Evolutionary conservation across 2,329 filamentous ascomycete species (phyloP), one percentile per base, ranked within the genome.

Genomic region (Phaeosphaeriaceae sp.): DNA sequence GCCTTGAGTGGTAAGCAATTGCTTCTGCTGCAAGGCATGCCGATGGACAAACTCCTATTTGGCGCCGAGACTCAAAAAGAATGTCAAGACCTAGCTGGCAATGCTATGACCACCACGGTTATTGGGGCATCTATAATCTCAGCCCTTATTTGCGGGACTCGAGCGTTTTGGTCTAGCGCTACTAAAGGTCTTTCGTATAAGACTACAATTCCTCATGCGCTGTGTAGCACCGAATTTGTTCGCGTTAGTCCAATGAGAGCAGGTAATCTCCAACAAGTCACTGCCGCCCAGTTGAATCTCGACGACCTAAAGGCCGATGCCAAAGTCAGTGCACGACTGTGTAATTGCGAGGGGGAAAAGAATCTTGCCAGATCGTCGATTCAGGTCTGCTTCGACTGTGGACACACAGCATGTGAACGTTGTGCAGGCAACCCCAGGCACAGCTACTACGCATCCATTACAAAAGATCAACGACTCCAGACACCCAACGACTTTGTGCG

Each of bases 31-130:
- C 91, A 93, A 76, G 91, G 91, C 1, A 79, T 93, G 49, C 89
- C 89, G 0, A 72, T 89, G 1, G 78, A 87, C 53, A 82, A 84
- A 49, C 78, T 93, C 11, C 78, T 87, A 0, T 81, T 92, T n/a
- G 88, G 85, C 0, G 83, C 83, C 9, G 88, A 93, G 66, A 84
- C 82, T 0, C 50, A 78, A 27, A 60, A 71, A 1, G 75, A 93
- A 19, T 79, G 91, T 2, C 86, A 89, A 61, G 86, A 92, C 62
- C 78, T 94, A 1, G 90, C 89, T 1, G 91, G 91, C 0, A 94
- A 95, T 71, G 91, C 91, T 0, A 94, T 94, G 91, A 88, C 85
- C 1, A 87, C 86, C 0, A 90, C 91, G 0, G 89, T 92, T 0
- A 86, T 93, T 10, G 89, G 88, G 2, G 81, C 85, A 1, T 84